These are phyloP conservation scores for Cynanchum wilfordii DNA, from an alignment of 257 asterid species.

Conservation along the genomic window DNA sequence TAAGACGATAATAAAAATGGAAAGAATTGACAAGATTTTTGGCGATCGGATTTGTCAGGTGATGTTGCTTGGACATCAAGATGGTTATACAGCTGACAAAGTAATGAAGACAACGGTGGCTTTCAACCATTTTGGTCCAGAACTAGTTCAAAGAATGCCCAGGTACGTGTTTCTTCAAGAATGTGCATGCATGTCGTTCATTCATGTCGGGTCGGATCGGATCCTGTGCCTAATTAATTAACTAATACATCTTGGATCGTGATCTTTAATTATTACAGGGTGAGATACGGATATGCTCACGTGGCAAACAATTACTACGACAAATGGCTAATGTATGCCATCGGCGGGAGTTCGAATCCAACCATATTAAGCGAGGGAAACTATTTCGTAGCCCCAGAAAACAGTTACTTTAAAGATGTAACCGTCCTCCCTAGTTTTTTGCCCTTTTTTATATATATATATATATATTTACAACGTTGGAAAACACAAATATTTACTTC, in stretches of 20 bases:
- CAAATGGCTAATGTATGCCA: conserved; percentile 50
- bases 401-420: conserved; percentile 3
- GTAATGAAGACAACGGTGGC: conserved; percentile 61
- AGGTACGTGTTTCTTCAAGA: conserved; percentile 24
- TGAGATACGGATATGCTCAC: conserved; percentile 43
- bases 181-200: too few relatives aligned
- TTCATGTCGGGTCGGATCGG: too few relatives aligned
- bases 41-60: conserved; percentile 34
- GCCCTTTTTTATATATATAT: background rate
- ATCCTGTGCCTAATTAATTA: too few relatives aligned
- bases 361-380: conserved; percentile 52
- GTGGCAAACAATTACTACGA: conserved; percentile 57
- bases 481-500: background rate
- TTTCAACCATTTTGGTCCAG: conserved; percentile 71
- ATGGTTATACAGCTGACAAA: conserved; percentile 43
- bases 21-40: too few relatives aligned
- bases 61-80: conserved; percentile 66
- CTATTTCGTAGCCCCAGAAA: background rate
- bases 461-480: background rate
- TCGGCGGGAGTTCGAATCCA: conserved; percentile 63
- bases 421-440: background rate
- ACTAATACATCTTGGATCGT: background rate
- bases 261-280: conserved; percentile 32
- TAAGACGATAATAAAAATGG: too few relatives aligned
- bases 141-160: conserved; percentile 63